phyloP scores from a whole-genome alignment of 2,329 filamentous ascomycete species.

The Dothideomycetidae sp. region DNA sequence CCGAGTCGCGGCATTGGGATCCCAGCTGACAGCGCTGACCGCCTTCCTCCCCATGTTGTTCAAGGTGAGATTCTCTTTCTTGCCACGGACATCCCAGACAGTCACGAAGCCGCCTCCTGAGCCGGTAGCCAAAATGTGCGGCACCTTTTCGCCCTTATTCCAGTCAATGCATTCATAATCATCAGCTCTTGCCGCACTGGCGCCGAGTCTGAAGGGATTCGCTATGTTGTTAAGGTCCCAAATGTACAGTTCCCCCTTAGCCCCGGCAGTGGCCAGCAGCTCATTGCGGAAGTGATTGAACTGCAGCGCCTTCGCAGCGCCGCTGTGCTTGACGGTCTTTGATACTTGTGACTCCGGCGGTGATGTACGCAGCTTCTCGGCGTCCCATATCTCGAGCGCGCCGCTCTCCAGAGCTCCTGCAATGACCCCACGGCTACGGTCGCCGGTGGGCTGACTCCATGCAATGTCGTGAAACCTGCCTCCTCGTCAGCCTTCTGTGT shows the following conservation, averaged over 20 bases:
- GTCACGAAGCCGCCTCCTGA: constrained; percentile 90
- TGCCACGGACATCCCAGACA: constrained; percentile 96
- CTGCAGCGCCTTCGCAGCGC: constrained; percentile 84
- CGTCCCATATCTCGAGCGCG: constrained; percentile 86
- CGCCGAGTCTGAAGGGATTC: constrained; percentile 79
- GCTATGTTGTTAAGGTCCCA: constrained; percentile 85
- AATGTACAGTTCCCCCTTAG: constrained; percentile 91
- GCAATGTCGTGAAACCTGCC: constrained; percentile 92
- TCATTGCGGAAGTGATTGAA: constrained; percentile 91
- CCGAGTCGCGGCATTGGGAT: constrained; percentile 84
- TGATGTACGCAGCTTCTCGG: constrained; percentile 45
- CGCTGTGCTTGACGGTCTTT: constrained; percentile 76
- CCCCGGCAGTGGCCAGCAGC: constrained; percentile 79
- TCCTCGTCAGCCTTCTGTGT: too few relatives aligned
- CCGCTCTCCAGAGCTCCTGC: constrained; percentile 92
- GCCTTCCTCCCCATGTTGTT: constrained; percentile 82
- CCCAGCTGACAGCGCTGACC: constrained; percentile 93
- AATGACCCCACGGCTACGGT: constrained; percentile 74
- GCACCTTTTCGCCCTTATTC: constrained; percentile 75
- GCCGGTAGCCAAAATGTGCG: constrained; percentile 89
- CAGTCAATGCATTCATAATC: constrained; percentile 95
- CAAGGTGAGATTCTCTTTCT: constrained; percentile 89
- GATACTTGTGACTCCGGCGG: constrained; percentile 64
- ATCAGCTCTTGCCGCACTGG: constrained; percentile 73
- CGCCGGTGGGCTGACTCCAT: constrained; percentile 71